These are phyloP conservation scores for Liriodendron chinense DNA, from an alignment of 164 flowering plant genomes.

Conservation along the genomic window DNA sequence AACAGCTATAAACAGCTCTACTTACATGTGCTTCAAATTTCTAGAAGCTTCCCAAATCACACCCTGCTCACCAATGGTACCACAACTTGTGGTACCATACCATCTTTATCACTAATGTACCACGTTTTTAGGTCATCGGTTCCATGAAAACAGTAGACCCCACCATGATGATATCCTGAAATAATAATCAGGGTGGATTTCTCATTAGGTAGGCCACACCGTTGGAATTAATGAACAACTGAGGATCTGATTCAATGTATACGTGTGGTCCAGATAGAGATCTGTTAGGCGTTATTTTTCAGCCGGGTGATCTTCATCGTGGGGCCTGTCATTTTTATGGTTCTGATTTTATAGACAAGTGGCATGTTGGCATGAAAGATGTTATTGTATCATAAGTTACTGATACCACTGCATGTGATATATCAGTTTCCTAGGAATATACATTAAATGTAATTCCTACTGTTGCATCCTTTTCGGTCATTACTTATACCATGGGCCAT, in stretches of 20 bases:
- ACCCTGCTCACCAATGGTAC: not conserved
- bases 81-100: not conserved
- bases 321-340: not conserved
- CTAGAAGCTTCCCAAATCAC: not conserved
- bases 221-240: not conserved
- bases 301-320: not conserved
- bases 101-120: not conserved
- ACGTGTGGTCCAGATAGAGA: not conserved
- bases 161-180: not conserved
- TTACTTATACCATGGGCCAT: too few species aligned
- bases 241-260: not conserved
- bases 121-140: not conserved
- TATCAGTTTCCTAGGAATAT: not conserved
- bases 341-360: not conserved
- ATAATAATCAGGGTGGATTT: not conserved
- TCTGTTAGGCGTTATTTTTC: not conserved
- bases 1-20: not conserved
- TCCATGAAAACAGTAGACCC: not conserved
- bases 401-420: too few species aligned
- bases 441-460: not conserved
- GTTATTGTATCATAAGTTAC: not conserved
- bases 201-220: too few species aligned
- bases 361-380: not conserved
- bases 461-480: not conserved
- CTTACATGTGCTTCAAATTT: not conserved